These are phyloP conservation scores for Laburnicola sp. DNA, from an alignment of 2,329 filamentous ascomycete species.

Conservation along the genomic window DNA sequence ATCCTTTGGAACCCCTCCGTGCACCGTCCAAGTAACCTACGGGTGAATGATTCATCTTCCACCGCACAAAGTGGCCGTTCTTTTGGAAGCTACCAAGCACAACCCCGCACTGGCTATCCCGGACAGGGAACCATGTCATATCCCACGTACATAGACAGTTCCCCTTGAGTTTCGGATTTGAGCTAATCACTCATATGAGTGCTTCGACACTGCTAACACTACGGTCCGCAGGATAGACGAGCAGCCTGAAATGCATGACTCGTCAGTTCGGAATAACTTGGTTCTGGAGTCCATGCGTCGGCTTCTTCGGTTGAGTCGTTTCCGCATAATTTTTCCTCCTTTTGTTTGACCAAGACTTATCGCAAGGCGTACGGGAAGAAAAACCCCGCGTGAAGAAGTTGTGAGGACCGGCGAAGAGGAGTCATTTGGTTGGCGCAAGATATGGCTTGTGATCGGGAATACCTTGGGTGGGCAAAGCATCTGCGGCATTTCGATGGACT, in stretches of 20 bases:
- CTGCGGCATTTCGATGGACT: slow-evolving; percentile 1
- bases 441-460: neutral
- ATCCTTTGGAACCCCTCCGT: slow-evolving; percentile 20
- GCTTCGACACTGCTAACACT: slow-evolving; percentile 28
- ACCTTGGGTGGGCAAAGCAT: slow-evolving; percentile 8
- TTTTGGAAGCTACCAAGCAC: slow-evolving; percentile 11
- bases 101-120: slow-evolving; percentile 12
- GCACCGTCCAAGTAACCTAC: slow-evolving; percentile 21
- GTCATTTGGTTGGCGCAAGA: neutral
- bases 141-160: slow-evolving; percentile 31
- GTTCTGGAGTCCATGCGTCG: neutral
- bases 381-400: neutral
- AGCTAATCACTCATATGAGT: slow-evolving; percentile 16
- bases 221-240: slow-evolving; percentile 22
- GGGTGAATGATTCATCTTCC: slow-evolving; percentile 21
- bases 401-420: neutral
- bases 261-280: neutral
- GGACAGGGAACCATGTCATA: slow-evolving; percentile 32
- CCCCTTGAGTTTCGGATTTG: slow-evolving; percentile 25
- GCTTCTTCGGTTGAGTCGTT: neutral
- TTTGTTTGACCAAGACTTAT: neutral
- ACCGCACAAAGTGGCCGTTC: slow-evolving; percentile 17
- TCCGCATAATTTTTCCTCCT: neutral
- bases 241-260: slow-evolving; percentile 35
- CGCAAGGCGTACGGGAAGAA: slow-evolving; percentile 1